Evolutionary conservation across 768 basidiomycete species (phyloP).

Genomic region (Tephrocybe rancida): DNA sequence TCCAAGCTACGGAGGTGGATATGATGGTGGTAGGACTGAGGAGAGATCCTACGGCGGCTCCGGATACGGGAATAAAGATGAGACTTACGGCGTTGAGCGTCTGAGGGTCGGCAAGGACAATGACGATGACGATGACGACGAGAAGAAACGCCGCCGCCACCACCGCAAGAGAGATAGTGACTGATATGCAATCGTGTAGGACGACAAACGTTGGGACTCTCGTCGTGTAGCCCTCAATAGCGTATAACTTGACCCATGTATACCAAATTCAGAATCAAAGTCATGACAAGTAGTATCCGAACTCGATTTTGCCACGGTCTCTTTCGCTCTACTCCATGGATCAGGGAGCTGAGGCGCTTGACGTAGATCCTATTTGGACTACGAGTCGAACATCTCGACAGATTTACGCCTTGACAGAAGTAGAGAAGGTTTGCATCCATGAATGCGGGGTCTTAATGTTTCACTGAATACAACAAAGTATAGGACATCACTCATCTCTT

Average conservation of each 20-base stretch:
- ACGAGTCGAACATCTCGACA: constrained; percentile 81
- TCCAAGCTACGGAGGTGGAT: constrained; percentile 20
- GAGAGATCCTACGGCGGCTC: constrained; percentile 13
- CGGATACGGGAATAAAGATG: constrained; percentile 24
- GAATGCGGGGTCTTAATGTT: not conserved
- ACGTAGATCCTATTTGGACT: constrained; percentile 79
- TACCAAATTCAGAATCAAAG: not conserved
- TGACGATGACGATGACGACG: constrained; percentile 30
- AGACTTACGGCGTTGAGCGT: constrained; percentile 57
- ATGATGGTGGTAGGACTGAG: constrained; percentile 15
- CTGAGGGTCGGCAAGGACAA: constrained; percentile 36
- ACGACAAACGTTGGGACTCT: not conserved
- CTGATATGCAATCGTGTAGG: constrained; percentile 8
- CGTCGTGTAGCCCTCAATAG: not conserved
- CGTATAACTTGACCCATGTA: not conserved
- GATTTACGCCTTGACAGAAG: constrained; percentile 78
- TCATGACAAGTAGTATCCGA: not conserved
- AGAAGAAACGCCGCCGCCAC: constrained; percentile 14
- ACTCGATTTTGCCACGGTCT: constrained; percentile 9
- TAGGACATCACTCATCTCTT: constrained; percentile 82
- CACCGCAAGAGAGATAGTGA: constrained; percentile 21
- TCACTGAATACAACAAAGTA: constrained; percentile 2
- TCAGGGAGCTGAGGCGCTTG: constrained; percentile 36
- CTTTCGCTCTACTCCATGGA: constrained; percentile 25
- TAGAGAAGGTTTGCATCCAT: constrained; percentile 63